Evolutionary conservation across 805 yeast species (phyloP).

Genomic region (Isabelozyma rhagii): DNA sequence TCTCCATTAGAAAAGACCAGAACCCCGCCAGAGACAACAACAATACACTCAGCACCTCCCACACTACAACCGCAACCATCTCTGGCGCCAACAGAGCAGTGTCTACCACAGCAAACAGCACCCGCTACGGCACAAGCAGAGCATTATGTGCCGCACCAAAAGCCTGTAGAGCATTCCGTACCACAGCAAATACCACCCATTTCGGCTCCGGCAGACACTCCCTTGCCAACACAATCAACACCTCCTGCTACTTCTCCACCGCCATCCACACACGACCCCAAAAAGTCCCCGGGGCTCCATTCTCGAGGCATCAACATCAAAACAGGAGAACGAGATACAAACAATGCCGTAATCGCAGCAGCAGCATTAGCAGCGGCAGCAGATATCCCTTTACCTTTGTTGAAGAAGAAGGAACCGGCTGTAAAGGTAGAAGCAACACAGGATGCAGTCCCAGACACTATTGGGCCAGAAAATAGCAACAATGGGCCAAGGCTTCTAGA

Average conservation of each 20-base stretch:
- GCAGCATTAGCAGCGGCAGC: slow-evolving; percentile 85
- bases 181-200: neutral
- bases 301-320: neutral
- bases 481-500: slow-evolving; percentile 1
- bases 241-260: neutral
- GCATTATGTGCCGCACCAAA: neutral
- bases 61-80: neutral
- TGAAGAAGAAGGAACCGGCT: slow-evolving; percentile 11
- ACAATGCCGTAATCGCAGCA: slow-evolving; percentile 70
- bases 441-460: neutral
- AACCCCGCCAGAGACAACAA: neutral
- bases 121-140: neutral
- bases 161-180: neutral
- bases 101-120: too few relatives aligned
- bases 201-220: neutral
- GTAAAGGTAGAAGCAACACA: neutral
- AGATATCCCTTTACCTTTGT: slow-evolving; percentile 62
- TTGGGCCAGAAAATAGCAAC: neutral
- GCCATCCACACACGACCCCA: neutral
- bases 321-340: slow-evolving; percentile 31
- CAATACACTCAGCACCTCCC: neutral
- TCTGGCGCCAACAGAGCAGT: too few relatives aligned
- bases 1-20: neutral
- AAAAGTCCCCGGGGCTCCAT: neutral
- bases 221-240: neutral